phyloP scores from a whole-genome alignment of 2,329 filamentous ascomycete genomes.

The Amylocarpus encephaloides region DNA sequence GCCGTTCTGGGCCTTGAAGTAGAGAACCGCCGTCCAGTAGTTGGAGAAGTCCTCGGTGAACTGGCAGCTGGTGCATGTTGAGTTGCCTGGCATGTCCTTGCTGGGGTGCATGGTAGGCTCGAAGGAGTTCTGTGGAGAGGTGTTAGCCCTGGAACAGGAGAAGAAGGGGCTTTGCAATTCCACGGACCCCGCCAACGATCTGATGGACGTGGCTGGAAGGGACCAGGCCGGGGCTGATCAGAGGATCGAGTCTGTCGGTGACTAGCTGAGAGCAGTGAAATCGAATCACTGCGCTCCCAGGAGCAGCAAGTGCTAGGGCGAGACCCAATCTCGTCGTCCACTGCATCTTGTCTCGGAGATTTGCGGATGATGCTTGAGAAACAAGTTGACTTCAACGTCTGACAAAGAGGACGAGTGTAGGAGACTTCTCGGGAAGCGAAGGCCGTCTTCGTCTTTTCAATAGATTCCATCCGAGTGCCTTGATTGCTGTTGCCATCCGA shows the following conservation, averaged over 20 bases:
- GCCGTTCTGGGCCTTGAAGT: constrained; percentile 27
- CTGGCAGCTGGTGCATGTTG: constrained; percentile 29
- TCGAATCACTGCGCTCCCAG: constrained; percentile 8
- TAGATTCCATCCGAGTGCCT: background rate
- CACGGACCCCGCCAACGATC: constrained; percentile 11
- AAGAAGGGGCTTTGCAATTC: background rate
- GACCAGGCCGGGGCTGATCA: constrained; percentile 8
- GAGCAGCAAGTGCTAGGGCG: constrained; percentile 2
- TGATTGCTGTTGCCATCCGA: background rate
- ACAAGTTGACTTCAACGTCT: background rate
- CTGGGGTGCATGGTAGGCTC: constrained; percentile 33
- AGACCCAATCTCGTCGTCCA: background rate
- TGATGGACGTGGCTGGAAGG: constrained; percentile 16
- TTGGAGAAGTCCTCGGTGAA: constrained; percentile 33
- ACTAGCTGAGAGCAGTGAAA: constrained; percentile 17
- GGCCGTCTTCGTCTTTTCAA: background rate
- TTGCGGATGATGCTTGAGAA: background rate
- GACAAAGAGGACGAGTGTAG: background rate
- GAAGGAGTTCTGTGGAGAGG: constrained; percentile 31
- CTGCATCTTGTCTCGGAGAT: background rate
- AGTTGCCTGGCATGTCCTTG: constrained; percentile 24
- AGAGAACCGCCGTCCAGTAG: constrained; percentile 30
- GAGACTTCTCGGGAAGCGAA: background rate
- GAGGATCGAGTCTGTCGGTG: constrained; percentile 12
- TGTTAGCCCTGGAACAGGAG: background rate